phyloP scores from a whole-genome alignment of 208 protist genomes.

The Phytomonas serpens region DNA sequence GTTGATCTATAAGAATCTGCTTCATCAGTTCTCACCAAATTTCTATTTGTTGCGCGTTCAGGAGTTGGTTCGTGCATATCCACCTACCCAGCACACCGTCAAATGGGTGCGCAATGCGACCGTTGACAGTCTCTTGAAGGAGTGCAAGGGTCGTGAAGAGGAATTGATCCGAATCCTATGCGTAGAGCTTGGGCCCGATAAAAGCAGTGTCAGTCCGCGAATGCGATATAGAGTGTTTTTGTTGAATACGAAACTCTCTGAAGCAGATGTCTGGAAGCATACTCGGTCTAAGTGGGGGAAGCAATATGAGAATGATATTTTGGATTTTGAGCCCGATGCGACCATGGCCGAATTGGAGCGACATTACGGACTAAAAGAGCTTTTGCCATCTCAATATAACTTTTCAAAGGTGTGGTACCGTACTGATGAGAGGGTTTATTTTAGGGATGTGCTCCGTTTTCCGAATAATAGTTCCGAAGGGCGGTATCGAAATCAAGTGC shows the following conservation, averaged over 20 bases:
- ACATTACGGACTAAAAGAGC: conserved; percentile 31
- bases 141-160: conserved; percentile 31
- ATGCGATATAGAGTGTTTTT: conserved; percentile 35
- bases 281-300: conserved; percentile 18
- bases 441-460: conserved; percentile 36
- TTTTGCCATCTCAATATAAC: conserved; percentile 32
- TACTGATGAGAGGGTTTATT: conserved; percentile 27
- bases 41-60: conserved; percentile 27
- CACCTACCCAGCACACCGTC: conserved; percentile 10
- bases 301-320: conserved; percentile 25
- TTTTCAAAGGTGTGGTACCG: conserved; percentile 30
- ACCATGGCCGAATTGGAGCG: conserved; percentile 38
- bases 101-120: conserved; percentile 14
- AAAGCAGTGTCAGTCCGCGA: conserved; percentile 34
- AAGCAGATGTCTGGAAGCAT: conserved; percentile 26
- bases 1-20: conserved; percentile 12
- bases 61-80: conserved; percentile 24
- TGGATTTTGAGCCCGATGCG: conserved; percentile 53
- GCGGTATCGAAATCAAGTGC: conserved; percentile 23
- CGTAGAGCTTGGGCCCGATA: conserved; percentile 54
- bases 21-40: conserved; percentile 17
- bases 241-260: conserved; percentile 32
- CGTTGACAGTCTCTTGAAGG: conserved; percentile 20
- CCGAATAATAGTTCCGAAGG: conserved; percentile 19
- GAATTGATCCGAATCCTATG: conserved; percentile 47